Percentiles rank a stretch among this genome's conserved stretches.
Conservation (phyloP, 164 flowering plant genomes). For the Stephania yunnanensis region DNA sequence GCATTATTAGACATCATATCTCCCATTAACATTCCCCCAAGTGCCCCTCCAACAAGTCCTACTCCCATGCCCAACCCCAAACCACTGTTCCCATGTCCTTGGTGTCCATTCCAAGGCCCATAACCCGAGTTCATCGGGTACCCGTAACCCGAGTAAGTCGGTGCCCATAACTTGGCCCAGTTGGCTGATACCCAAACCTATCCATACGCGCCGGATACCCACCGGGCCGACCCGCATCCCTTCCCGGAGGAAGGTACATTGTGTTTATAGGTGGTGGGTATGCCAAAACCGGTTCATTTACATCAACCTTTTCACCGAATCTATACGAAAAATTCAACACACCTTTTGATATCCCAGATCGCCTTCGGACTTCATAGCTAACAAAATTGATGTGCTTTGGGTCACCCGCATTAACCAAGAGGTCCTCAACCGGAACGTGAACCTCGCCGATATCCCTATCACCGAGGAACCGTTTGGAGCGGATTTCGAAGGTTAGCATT, state of each 20-base stretch:
- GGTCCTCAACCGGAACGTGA: constrained; percentile 53
- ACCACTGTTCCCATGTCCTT: constrained; percentile 35
- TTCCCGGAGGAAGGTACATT: constrained; percentile 10
- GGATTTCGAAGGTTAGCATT: constrained; percentile 33
- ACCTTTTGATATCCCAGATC: constrained; percentile 53
- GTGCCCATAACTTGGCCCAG: constrained; percentile 20
- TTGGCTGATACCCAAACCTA: not conserved
- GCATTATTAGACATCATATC: constrained; percentile 61
- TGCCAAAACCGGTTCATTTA: constrained; percentile 16
- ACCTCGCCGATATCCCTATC: constrained; percentile 58
- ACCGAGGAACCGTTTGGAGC: constrained; percentile 38
- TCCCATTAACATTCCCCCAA: constrained; percentile 68
- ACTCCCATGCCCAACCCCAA: constrained; percentile 71
- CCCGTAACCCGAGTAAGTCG: constrained; percentile 23
- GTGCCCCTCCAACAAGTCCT: constrained; percentile 64
- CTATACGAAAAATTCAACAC: constrained; percentile 45
- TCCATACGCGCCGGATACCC: constrained; percentile 10
- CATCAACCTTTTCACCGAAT: constrained; percentile 32
- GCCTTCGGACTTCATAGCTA: constrained; percentile 47
- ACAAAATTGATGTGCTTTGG: constrained; percentile 21
- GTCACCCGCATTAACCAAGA: constrained; percentile 26
- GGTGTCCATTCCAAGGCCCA: constrained; percentile 19
- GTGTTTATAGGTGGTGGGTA: constrained; percentile 31
- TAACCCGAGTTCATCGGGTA: constrained; percentile 10
- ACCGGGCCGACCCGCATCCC: constrained; percentile 6